These are phyloP conservation scores for Aspergillus neoniger DNA, from an alignment of 2,329 filamentous ascomycete species.

Conservation along the genomic window DNA sequence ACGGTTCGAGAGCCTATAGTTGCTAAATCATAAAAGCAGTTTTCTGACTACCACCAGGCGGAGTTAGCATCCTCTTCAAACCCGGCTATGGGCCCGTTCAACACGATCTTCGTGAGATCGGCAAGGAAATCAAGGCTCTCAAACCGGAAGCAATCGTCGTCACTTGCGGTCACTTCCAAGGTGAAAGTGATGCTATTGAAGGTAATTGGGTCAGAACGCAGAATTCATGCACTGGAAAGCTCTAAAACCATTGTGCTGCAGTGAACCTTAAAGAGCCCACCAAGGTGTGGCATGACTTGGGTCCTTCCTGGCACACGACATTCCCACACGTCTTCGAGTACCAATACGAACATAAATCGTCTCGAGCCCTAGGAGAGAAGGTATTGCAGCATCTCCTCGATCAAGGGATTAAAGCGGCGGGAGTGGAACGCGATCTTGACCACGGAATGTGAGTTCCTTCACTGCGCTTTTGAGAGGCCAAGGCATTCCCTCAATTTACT, in stretches of 20 bases:
- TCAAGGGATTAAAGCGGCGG: neutral
- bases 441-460: slow-evolving; percentile 1
- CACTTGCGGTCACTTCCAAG: neutral
- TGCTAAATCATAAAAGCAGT: no score
- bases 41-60: neutral
- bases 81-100: slow-evolving; percentile 4
- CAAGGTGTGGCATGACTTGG: slow-evolving; percentile 6
- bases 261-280: slow-evolving; percentile 3
- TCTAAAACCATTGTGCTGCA: neutral
- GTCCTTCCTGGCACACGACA: neutral
- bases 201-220: neutral
- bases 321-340: slow-evolving; percentile 6
- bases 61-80: slow-evolving; percentile 4
- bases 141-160: neutral
- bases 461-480: no score
- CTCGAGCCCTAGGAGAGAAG: neutral
- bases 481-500: no score
- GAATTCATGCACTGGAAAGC: neutral
- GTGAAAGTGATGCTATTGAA: neutral
- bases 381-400: neutral
- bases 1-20: neutral
- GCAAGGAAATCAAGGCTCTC: neutral
- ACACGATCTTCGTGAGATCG: slow-evolving; percentile 1
- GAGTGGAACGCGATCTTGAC: slow-evolving; percentile 1
- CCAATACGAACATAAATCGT: neutral